A percentile compares a stretch with the other conserved stretches of the same genome.
phyloP scores from a whole-genome alignment of 2,329 filamentous ascomycete species.

The Venturia asperata region DNA sequence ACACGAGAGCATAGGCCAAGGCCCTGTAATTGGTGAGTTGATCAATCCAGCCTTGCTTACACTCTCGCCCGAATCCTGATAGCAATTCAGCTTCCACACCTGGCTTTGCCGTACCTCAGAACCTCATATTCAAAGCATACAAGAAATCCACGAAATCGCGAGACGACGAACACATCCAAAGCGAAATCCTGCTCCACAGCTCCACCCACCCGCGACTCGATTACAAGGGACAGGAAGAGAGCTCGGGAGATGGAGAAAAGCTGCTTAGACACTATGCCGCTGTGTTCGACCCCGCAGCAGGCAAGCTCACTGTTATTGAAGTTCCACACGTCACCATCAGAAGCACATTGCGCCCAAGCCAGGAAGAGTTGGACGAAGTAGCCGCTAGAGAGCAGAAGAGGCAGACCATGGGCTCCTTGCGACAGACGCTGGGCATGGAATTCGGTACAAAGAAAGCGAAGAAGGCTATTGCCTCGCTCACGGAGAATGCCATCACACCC shows the following conservation, averaged over 20 bases:
- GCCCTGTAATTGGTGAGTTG: neutral
- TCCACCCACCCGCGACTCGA: slow-evolving; percentile 54
- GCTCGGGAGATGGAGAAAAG: slow-evolving; percentile 40
- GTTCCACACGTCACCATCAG: slow-evolving; percentile 50
- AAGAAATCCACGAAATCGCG: slow-evolving; percentile 27
- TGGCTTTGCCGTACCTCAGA: slow-evolving; percentile 35
- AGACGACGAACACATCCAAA: neutral
- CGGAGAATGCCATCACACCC: slow-evolving; percentile 60
- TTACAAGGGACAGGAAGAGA: slow-evolving; percentile 48
- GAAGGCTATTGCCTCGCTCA: slow-evolving; percentile 63
- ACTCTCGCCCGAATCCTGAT: too few species aligned
- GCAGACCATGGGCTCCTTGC: neutral
- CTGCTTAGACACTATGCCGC: slow-evolving; percentile 55
- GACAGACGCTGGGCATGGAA: slow-evolving; percentile 57
- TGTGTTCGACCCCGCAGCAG: slow-evolving; percentile 49
- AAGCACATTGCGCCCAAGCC: slow-evolving; percentile 40
- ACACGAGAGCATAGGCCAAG: slow-evolving; percentile 40
- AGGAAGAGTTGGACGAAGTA: slow-evolving; percentile 33
- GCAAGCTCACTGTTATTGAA: slow-evolving; percentile 48
- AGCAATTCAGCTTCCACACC: slow-evolving; percentile 24
- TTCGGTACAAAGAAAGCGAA: slow-evolving; percentile 83
- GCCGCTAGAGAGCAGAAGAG: slow-evolving; percentile 24
- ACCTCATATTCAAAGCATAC: slow-evolving; percentile 45
- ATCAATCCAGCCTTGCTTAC: neutral
- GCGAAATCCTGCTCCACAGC: slow-evolving; percentile 46